phyloP scores from a whole-genome alignment of 345 rosid species.

The Gossypium stocksii region DNA sequence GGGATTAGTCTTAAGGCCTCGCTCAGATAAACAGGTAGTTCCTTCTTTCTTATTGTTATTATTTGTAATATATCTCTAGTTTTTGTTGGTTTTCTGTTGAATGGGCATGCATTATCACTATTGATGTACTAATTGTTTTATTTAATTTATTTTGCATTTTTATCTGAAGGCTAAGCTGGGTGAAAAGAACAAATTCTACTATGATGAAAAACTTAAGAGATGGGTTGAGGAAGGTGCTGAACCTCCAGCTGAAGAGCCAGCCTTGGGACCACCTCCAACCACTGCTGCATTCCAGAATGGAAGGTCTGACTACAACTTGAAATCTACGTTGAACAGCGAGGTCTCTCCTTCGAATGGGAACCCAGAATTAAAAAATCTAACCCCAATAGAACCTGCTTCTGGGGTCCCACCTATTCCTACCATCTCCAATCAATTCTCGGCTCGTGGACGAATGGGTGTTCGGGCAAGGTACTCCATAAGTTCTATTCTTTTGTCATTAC shows the following conservation, averaged over 20 bases:
- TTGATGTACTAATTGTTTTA: conserved; percentile 13
- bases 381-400: conserved; percentile 15
- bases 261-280: conserved; percentile 78
- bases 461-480: conserved; percentile 64
- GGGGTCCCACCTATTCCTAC: conserved; percentile 86
- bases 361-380: conserved; percentile 40
- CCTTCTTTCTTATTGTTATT: background rate
- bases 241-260: conserved; percentile 78
- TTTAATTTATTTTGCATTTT: conserved; percentile 10
- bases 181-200: conserved; percentile 77
- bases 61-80: background rate
- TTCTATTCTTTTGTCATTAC: background rate
- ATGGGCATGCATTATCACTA: background rate
- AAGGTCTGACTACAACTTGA: conserved; percentile 53
- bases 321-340: conserved; percentile 48
- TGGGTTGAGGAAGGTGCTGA: conserved; percentile 98
- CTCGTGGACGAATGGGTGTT: conserved; percentile 85
- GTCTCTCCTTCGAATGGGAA: conserved; percentile 46
- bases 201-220: conserved; percentile 88
- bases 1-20: conserved; percentile 71
- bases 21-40: conserved; percentile 65
- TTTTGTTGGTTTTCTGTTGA: background rate
- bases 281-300: conserved; percentile 59
- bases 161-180: conserved; percentile 87
- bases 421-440: conserved; percentile 77